These are phyloP conservation scores for Monosporascus sp. DNA, from an alignment of 2,329 filamentous ascomycete species.

Conservation along the genomic window DNA sequence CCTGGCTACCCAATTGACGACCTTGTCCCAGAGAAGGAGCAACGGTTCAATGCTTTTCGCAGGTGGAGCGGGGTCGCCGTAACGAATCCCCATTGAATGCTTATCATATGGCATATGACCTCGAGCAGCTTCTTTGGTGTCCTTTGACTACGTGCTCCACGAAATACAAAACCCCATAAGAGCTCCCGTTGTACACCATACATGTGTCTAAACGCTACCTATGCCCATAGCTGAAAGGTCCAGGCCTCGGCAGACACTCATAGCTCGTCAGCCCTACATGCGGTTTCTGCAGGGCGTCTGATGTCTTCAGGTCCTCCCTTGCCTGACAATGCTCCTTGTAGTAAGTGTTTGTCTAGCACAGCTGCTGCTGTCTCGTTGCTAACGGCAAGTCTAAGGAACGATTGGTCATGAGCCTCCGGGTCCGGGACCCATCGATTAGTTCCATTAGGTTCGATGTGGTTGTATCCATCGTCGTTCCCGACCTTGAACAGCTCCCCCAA, in stretches of 20 bases:
- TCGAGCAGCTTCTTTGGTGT: neutral
- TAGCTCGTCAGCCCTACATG: neutral
- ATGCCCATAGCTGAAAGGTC: neutral
- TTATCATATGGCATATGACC: neutral
- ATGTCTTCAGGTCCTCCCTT: neutral
- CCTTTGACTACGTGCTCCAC: neutral
- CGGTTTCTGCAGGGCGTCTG: neutral
- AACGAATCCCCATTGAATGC: neutral
- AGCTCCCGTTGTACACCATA: neutral
- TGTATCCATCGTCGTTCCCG: slow-evolving; percentile 34
- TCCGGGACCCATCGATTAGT: slow-evolving; percentile 35
- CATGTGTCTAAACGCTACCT: neutral
- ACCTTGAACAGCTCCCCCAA: slow-evolving; percentile 30
- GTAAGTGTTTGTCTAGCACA: neutral
- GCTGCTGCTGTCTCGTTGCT: neutral
- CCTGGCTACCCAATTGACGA: too few relatives aligned
- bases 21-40: too few relatives aligned
- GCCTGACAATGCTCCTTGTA: neutral
- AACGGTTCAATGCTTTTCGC: neutral
- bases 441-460: slow-evolving; percentile 33
- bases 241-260: neutral
- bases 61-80: neutral
- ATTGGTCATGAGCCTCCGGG: neutral
- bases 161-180: neutral
- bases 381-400: neutral